A percentile compares a stretch with the other conserved stretches of the same genome.
Conservation (phyloP, 176 grass and related monocot species). For the Saccharum spontaneum region DNA sequence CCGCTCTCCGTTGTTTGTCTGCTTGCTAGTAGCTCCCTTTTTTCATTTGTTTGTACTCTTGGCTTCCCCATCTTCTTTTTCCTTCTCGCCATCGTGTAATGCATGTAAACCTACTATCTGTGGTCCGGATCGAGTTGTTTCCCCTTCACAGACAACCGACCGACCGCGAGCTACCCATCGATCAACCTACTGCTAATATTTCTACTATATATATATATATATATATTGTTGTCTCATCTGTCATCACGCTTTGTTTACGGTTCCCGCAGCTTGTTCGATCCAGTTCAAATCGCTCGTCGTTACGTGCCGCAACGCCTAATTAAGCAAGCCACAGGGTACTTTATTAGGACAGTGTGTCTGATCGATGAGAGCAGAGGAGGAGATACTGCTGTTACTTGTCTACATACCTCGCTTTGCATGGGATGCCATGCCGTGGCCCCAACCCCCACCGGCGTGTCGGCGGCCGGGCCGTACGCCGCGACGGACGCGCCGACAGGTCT, state of each 20-base stretch:
- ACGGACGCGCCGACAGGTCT: neutral
- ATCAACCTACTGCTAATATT: neutral
- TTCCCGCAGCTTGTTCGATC: neutral
- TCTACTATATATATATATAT: neutral
- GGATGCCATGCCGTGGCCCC: neutral
- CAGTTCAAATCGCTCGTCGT: neutral
- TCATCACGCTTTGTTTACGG: neutral
- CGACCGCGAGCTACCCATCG: conserved; percentile 54
- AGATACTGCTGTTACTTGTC: neutral
- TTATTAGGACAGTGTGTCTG: neutral
- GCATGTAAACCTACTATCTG: conserved; percentile 30
- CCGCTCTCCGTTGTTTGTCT: neutral
- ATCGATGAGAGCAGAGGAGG: neutral
- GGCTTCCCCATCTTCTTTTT: neutral
- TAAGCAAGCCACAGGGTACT: neutral
- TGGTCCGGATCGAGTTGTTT: conserved; percentile 73
- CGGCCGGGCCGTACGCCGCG: neutral
- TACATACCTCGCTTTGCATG: neutral
- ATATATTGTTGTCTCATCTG: neutral
- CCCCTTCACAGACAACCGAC: conserved; percentile 70
- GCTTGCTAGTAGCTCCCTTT: neutral
- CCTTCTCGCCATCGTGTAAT: neutral
- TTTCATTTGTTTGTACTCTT: neutral
- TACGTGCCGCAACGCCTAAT: neutral
- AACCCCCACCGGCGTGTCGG: neutral